phyloP scores from a whole-genome alignment of 2,329 filamentous ascomycete species.

The Ophiocordyceps sinensis region DNA sequence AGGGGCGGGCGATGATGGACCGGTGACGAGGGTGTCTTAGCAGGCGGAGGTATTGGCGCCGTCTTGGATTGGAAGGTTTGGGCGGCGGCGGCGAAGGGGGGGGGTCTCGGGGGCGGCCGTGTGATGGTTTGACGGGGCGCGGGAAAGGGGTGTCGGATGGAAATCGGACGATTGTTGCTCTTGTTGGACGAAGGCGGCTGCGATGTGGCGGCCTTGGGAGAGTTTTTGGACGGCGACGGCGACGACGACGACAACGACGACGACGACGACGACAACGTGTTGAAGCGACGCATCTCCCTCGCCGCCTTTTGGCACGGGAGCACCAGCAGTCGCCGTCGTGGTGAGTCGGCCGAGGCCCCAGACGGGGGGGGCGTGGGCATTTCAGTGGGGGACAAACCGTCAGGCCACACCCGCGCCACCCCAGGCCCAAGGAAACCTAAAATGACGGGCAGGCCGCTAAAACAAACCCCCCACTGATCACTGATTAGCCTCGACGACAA shows the following conservation, averaged over 20 bases:
- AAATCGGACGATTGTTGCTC: background rate
- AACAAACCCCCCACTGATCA: too few relatives aligned
- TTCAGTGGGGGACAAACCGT: background rate
- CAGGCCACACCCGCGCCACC: too few relatives aligned
- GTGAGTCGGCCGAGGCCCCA: background rate
- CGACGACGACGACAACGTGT: background rate
- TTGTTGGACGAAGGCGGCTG: background rate
- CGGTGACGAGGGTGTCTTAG: background rate
- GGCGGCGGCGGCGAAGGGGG: background rate
- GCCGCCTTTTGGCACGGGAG: background rate
- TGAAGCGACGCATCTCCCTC: conserved; percentile 1
- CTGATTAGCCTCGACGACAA: too few relatives aligned
- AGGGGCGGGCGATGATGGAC: conserved; percentile 5
- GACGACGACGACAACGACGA: background rate
- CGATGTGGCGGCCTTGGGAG: background rate
- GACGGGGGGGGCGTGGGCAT: background rate
- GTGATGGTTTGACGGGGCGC: background rate
- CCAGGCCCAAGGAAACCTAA: too few relatives aligned
- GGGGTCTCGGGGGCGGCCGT: background rate
- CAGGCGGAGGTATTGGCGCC: background rate
- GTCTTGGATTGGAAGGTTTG: background rate
- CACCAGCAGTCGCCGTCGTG: background rate
- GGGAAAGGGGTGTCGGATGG: background rate
- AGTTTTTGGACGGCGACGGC: background rate
- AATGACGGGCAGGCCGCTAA: too few relatives aligned